Conservation (phyloP, 1,284 basidiomycete species). For the Moesziomyces antarcticus region DNA sequence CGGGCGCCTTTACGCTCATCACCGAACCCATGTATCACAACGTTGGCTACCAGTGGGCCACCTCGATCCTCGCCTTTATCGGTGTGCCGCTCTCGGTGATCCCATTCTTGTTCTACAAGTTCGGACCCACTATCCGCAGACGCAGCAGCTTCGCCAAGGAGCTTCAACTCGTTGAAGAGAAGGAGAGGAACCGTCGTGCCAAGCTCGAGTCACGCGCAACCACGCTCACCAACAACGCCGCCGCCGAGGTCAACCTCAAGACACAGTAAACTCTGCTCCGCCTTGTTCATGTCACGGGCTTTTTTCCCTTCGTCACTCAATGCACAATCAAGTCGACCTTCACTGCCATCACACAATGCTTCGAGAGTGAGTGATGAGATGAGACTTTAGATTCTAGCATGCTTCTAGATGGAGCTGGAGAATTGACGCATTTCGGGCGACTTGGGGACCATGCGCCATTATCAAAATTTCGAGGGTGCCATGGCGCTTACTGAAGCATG, state of each 20-base stretch:
- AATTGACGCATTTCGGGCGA: no score
- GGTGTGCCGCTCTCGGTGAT: slow-evolving; percentile 51
- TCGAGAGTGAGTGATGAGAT: no score
- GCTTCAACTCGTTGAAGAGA: slow-evolving; percentile 42
- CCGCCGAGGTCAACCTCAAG: neutral
- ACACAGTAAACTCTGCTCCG: neutral
- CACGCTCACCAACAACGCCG: slow-evolving; percentile 5
- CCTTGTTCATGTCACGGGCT: neutral
- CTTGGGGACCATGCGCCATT: neutral
- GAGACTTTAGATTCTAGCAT: no score
- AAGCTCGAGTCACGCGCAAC: slow-evolving; percentile 27
- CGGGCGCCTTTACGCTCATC: slow-evolving; percentile 49
- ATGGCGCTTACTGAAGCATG: slow-evolving; percentile 21
- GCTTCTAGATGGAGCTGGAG: no score
- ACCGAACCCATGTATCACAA: slow-evolving; percentile 49
- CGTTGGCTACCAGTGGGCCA: slow-evolving; percentile 53
- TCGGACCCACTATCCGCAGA: slow-evolving; percentile 50
- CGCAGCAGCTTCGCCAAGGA: slow-evolving; percentile 52
- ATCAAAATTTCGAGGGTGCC: neutral
- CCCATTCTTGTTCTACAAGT: slow-evolving; percentile 52
- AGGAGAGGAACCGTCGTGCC: slow-evolving; percentile 22
- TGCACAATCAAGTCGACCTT: no score
- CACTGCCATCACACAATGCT: no score
- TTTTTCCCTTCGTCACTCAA: neutral
- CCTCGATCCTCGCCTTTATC: slow-evolving; percentile 51